A percentile compares a stretch with the other conserved stretches of the same genome.
These are phyloP conservation scores for Talaromyces borbonicus DNA, from an alignment of 495 filamentous ascomycete genomes.

Conservation along the genomic window DNA sequence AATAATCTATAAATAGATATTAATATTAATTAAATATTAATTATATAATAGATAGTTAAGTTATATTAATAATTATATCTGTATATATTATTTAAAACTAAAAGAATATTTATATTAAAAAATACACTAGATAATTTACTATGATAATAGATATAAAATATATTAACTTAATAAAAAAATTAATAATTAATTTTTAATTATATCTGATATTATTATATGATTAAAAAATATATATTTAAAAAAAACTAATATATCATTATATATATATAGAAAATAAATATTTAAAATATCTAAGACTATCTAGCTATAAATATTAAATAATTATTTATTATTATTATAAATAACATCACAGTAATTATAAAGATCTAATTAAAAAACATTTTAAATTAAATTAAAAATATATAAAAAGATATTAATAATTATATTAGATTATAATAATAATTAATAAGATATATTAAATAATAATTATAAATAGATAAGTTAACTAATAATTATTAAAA, in stretches of 20 bases:
- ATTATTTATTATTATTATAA: too few species aligned
- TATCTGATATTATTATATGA: neutral
- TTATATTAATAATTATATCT: neutral
- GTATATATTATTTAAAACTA: neutral
- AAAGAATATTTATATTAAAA: neutral
- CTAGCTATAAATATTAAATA: neutral
- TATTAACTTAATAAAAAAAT: neutral
- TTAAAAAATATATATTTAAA: neutral
- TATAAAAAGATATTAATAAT: too few species aligned
- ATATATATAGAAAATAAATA: constrained; percentile 3
- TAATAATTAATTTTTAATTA: neutral
- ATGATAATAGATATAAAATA: neutral
- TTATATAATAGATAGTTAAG: neutral
- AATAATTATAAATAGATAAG: too few species aligned
- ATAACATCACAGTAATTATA: too few species aligned
- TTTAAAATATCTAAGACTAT: neutral
- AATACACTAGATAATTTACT: neutral
- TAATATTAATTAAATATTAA: neutral
- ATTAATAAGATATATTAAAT: too few species aligned
- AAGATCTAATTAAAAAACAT: too few species aligned
- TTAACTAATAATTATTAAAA: too few species aligned
- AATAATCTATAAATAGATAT: neutral
- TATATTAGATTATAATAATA: too few species aligned
- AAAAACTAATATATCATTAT: neutral
- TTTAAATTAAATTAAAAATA: too few species aligned